Conservation (phyloP, 2,329 filamentous ascomycete genomes). For the Arthrobotrys pseudoclavata region DNA sequence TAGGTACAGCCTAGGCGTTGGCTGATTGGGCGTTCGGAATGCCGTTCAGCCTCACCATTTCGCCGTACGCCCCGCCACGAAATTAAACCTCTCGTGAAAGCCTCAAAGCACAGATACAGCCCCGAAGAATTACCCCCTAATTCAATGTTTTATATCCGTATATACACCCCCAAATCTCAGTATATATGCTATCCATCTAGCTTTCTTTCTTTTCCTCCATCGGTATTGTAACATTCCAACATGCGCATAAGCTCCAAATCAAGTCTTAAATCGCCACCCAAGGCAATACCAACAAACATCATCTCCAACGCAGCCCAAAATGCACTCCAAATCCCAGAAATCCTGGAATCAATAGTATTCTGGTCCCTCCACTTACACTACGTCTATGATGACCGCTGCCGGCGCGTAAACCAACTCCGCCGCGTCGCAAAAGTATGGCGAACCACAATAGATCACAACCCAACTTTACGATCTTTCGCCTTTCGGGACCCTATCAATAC, state of each 20-base stretch:
- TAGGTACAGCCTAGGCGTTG: not conserved
- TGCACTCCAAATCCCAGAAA: constrained; percentile 2
- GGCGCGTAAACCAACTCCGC: constrained; percentile 10
- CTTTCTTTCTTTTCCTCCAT: no score
- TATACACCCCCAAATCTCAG: not conserved
- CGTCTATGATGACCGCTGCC: constrained; percentile 10
- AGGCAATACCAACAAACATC: no score
- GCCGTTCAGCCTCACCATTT: not conserved
- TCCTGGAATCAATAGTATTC: constrained; percentile 4
- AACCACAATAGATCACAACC: not conserved
- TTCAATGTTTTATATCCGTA: no score
- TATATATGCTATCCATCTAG: no score
- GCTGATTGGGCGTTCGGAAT: not conserved
- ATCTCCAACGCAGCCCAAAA: not conserved
- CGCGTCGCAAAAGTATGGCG: constrained; percentile 11
- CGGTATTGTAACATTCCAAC: no score
- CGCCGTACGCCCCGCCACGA: not conserved
- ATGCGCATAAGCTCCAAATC: no score
- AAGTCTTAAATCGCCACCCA: no score
- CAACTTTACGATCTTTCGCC: not conserved
- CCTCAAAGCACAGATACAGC: not conserved
- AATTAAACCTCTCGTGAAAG: not conserved
- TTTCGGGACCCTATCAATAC: constrained; percentile 16
- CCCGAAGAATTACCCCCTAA: no score
- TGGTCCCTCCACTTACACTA: constrained; percentile 10